These are phyloP conservation scores for Amanita thiersii DNA, from an alignment of 768 basidiomycete genomes.

Conservation along the genomic window DNA sequence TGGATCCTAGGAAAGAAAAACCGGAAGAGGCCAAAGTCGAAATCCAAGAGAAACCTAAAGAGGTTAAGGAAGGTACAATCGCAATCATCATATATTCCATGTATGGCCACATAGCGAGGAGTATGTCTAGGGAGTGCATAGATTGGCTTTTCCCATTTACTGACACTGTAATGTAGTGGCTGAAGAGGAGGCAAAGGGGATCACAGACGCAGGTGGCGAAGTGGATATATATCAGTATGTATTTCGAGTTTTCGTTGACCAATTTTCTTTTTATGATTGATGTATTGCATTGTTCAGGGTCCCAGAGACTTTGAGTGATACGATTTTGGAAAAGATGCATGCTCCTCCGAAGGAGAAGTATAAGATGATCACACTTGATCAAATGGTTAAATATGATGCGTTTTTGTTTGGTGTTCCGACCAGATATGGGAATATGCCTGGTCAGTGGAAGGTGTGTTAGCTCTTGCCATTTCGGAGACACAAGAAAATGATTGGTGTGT, in stretches of 20 bases:
- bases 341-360: conserved; percentile 53
- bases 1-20: too few relatives aligned
- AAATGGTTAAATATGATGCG: conserved; percentile 50
- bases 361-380: conserved; percentile 44
- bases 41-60: too few relatives aligned
- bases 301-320: conserved; percentile 55
- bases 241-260: background rate
- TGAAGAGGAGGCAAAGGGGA: conserved; percentile 21
- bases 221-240: conserved; percentile 35
- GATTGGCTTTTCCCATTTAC: conserved; percentile 1
- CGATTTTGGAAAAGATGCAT: conserved; percentile 52
- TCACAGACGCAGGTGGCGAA: conserved; percentile 26
- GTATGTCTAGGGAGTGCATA: conserved; percentile 30
- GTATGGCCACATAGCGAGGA: conserved; percentile 44
- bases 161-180: conserved; percentile 33
- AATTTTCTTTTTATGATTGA: background rate
- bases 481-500: background rate
- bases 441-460: conserved; percentile 48
- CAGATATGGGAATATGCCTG: conserved; percentile 71
- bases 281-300: conserved; percentile 36
- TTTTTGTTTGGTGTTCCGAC: conserved; percentile 65
- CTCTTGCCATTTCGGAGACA: background rate
- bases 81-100: conserved; percentile 50
- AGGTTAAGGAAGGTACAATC: too few relatives aligned
- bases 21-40: too few relatives aligned